Percentiles rank a stretch among this genome's conserved stretches.
These are phyloP conservation scores for Adansonia gregorii DNA, from an alignment of 441 rosid species.

Conservation along the genomic window DNA sequence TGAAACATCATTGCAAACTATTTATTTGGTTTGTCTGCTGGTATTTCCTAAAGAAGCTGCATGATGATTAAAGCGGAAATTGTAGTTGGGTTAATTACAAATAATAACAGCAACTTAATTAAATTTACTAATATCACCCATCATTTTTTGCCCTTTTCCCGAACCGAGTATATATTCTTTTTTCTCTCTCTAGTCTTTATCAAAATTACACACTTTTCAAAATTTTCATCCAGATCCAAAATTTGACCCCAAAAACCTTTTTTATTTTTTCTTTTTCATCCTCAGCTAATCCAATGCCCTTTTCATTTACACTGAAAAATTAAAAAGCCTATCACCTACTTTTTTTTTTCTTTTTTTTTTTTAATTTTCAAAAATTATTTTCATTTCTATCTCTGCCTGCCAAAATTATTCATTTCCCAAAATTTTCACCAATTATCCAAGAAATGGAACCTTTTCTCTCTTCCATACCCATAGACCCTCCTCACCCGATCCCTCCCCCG, in stretches of 20 bases:
- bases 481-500: slow-evolving; percentile 26
- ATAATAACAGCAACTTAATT: no score
- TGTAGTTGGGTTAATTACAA: background rate
- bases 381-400: background rate
- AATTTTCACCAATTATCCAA: background rate
- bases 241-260: background rate
- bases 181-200: background rate
- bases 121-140: no score
- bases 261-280: no score
- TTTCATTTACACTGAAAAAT: background rate
- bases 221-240: background rate
- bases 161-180: no score
- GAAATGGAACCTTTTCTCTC: slow-evolving; percentile 41
- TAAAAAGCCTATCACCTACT: background rate
- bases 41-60: no score
- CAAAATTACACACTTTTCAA: background rate
- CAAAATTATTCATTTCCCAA: background rate
- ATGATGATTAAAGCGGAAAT: no score
- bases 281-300: background rate
- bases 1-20: slow-evolving; percentile 77
- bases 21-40: no score
- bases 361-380: background rate
- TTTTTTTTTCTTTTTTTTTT: background rate
- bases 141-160: no score
- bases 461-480: slow-evolving; percentile 29